Evolutionary conservation across 164 flowering plant genomes (phyloP), one percentile per base, ranked within the genome.

Genomic region (Liriodendron chinense): DNA sequence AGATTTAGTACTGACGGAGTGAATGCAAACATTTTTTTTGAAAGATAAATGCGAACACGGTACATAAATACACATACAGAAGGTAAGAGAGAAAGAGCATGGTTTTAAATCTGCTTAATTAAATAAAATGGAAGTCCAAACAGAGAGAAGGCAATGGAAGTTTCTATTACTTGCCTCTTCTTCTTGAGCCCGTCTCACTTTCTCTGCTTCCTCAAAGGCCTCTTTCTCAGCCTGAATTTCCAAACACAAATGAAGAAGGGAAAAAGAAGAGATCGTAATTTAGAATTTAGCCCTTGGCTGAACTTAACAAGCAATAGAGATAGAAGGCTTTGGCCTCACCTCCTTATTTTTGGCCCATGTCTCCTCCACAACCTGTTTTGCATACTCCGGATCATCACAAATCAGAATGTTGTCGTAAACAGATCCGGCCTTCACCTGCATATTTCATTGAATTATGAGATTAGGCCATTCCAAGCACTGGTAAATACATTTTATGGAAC

Each of bases 401-500:
- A 91, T 80, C 79, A 91, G 78, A 76, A 91, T 79, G 81, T 89
- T 91, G 87, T 91, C 92, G 65, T 71, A 91, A 34, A 91, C 83
- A 34, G 92, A 84, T 69, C 94, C 94, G 53, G 94, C 94, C 82
- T 92, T 92, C 61, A 92, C 97, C 97, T 92, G 89, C 77, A 77
- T 25, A 28, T 28, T 26, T 72, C 9, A 22, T 47, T 43, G 62
- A 72, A 23, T 28, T 26, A 50, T 76, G 13, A 71, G 65, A 76
- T 49, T 43, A 26, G 22, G 34, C 63, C 34, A 28, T 28, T 70
- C 61, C 24, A 21, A 70, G 69, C 69, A 67, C 47, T 34, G 48
- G 7, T 5, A 63, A 63, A 20, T 63, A 26, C 48, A 18, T 67
- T 23, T 67, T 47, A 67, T 67, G 69, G 13, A 67, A 74, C 25